phyloP scores from a whole-genome alignment of 768 basidiomycete genomes.

The Mycena latifolia region DNA sequence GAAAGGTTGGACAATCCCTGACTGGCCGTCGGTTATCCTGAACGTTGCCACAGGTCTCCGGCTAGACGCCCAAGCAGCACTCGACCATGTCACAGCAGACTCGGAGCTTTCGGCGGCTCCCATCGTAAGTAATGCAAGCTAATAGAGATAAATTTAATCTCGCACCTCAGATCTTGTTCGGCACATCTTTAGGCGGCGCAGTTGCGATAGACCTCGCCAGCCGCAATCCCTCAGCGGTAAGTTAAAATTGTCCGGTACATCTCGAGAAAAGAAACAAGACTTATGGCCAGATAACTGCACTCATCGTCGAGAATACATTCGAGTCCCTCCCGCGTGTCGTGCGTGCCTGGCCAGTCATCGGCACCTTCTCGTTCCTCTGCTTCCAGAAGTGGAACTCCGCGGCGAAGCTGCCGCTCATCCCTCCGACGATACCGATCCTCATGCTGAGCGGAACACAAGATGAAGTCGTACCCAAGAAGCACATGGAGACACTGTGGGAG shows the following conservation, averaged over 20 bases:
- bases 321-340: constrained; percentile 62
- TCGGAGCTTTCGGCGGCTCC: constrained; percentile 17
- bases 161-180: constrained; percentile 61
- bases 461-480: constrained; percentile 64
- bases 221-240: constrained; percentile 64
- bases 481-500: constrained; percentile 67
- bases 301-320: constrained; percentile 84
- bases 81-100: constrained; percentile 32
- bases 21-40: not conserved
- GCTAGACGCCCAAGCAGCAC: constrained; percentile 39
- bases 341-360: constrained; percentile 36
- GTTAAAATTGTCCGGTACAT: constrained; percentile 25
- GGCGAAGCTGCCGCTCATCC: constrained; percentile 51
- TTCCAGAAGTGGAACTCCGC: constrained; percentile 79
- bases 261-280: not conserved
- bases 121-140: not conserved
- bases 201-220: constrained; percentile 80
- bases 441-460: constrained; percentile 71
- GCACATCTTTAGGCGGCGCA: constrained; percentile 79
- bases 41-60: constrained; percentile 27
- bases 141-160: not conserved
- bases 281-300: constrained; percentile 59
- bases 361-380: constrained; percentile 70
- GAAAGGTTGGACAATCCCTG: not conserved
- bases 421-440: constrained; percentile 63